Base-by-base conservation (phyloP, 768 basidiomycete genomes). In the Tricholoma terreum region DNA sequence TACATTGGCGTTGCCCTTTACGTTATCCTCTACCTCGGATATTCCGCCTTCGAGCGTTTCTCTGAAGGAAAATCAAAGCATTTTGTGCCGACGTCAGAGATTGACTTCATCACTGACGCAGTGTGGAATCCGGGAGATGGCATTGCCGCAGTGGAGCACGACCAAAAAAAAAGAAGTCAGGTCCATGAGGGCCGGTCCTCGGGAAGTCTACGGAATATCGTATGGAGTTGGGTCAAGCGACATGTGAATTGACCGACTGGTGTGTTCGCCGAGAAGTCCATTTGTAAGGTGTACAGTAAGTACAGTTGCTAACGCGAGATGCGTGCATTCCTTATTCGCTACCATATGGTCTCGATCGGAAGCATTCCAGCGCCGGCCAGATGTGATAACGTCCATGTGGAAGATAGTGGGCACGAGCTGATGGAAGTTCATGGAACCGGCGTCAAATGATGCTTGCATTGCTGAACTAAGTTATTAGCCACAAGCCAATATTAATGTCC, bases 91-190 rank as follows among this genome's bases (percentile, higher is more conserved):
- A 57, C 74, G 11, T 50, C 61, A 3, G 71, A 79, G 34, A 75
- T 80, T 14, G 82, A 85, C 67, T 70, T 84, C 27, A 75, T 75
- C n/a, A 83, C 77, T 3, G 77, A 81, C 57, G 82, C 82, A 1
- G 80, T 78, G 38, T 84, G 83, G 83, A 67, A 66, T 7, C 68
- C 69, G 0, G 81, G 80, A 8, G 79, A 78, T 40, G 30, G 40
- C 9, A 8, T 2, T 10, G 19, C 17, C 19, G 17, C 9, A 19
- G 9, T 17, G 11, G 19, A 21, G 17, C 40, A 15, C 9, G 40
- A 42, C 12, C 38, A 40, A 5, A 40, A 40, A 40, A 1, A 38
- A 38, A n/a, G n/a, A 40, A 17, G 38, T 2, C 40, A 22, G 11
- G 12, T 22, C 12, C 43, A 4, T 14, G 11, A 14, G 10, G 43